Evolutionary conservation across 73 alveolate genomes (phyloP).

Genomic region (Breviolum minutum): DNA sequence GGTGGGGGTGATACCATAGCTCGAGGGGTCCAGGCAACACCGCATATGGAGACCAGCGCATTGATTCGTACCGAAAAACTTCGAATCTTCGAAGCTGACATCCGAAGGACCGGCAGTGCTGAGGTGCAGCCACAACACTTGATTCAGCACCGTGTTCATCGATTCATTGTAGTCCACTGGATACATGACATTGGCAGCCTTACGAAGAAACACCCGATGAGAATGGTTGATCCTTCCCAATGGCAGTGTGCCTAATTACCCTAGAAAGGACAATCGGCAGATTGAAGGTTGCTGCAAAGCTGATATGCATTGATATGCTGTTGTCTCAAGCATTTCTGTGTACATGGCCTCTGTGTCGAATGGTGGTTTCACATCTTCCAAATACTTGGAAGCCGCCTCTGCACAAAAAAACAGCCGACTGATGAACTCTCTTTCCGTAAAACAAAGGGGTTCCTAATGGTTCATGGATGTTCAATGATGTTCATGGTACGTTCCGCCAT

Average conservation of each 20-base stretch:
- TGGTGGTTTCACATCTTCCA: constrained; percentile 85
- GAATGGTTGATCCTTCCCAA: constrained; percentile 98
- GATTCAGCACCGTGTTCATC: constrained; percentile 97
- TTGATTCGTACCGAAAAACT: too few species aligned
- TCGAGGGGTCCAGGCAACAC: too few species aligned
- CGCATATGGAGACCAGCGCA: too few species aligned
- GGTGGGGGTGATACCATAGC: too few species aligned
- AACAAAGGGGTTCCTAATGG: background rate
- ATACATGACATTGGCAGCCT: constrained; percentile 98
- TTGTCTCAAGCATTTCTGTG: background rate
- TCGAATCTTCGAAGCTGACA: too few species aligned
- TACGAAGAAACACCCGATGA: constrained; percentile 97
- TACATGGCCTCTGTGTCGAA: constrained; percentile 70
- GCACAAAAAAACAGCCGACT: background rate
- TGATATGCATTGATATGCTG: too few species aligned
- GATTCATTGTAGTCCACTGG: constrained; percentile 99
- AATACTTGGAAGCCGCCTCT: constrained; percentile 76
- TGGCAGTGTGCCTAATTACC: constrained; percentile 97
- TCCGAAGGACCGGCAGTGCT: too few species aligned
- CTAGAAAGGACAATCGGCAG: constrained; percentile 99
- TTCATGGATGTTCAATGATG: too few species aligned
- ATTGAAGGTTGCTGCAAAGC: constrained; percentile 98
- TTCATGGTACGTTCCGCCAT: background rate
- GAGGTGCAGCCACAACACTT: background rate
- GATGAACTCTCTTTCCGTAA: background rate